Base-by-base conservation (phyloP, 148 eudicot species). In the Rhododendron ferrugineum region DNA sequence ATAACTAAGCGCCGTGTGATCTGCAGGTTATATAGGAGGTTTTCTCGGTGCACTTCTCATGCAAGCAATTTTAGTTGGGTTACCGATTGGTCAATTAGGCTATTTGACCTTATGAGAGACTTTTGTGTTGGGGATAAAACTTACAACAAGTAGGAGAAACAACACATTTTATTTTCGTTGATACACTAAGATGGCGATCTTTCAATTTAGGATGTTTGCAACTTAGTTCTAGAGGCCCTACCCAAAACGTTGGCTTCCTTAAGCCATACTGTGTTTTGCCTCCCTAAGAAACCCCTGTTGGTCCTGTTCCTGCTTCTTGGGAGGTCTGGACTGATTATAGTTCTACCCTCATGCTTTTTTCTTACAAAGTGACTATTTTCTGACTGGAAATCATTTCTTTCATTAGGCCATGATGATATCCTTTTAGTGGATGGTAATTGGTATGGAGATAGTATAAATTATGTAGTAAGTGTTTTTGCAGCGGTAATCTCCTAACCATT, bases 401-500 rank as follows among this genome's bases (percentile, higher is more conserved):
- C 40, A 32, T 70, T 5, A 32, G 22, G 5, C 46, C 64, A n/a
- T 10, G 28, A 3, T 28, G 14, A 83, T 74, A 81, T 30, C 36
- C 37, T 49, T 5, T 58, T 78, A 75, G 23, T 22, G 15, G 34
- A 23, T 58, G 9, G 8, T 83, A 44, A n/a, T 44, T 47, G 44
- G 60, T 72, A 60, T 20, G 11, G 14, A 22, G 52, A 46, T 70
- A 72, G 62, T 70, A 40, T 6, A 2, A 34, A 62, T 11, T 44
- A 1, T 26, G 58, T 32, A n/a, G 36, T 15, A 5, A 7, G 42
- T 54, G 40, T n/a, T 50, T 70, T 30, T 32, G 20, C 37, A 13
- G 37, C 28, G 6, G 42, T 86, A 26, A 20, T 82, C 56, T 86
- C 40, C 66, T 82, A 74, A 82, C 36, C 70, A 83, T 34, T 66